Evolutionary conservation across 305 asterid genomes (phyloP), one percentile per base, ranked within the genome.

Genomic region (Solanum hybrid): DNA sequence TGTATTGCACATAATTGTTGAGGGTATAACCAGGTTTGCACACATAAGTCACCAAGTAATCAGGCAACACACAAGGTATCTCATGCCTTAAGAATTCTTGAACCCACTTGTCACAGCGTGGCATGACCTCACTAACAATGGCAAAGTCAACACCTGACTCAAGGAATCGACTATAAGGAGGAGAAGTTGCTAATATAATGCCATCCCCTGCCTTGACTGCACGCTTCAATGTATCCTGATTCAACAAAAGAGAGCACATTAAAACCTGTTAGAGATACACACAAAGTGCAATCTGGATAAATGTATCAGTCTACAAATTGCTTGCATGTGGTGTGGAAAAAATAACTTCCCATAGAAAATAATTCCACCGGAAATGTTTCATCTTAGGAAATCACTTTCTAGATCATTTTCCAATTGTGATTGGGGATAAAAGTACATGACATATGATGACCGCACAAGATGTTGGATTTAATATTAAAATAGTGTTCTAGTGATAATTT

Each of bases 161-260:
- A 80, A 97, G 92, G 85, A 94, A 94, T 24, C 99, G 98, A 10
- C 96, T 91, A 91, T 97, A 97, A 13, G 99, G 98, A 10, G 99
- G 98, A 1, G 97, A 94, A 26, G 99, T 97, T 90, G 99, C 99
- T 89, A 97, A 79, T 86, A 96, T 94, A 22, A 93, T 93, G 81
- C 99, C 99, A 22, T 94, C 99, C 87, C 99, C 99, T 27, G 98
- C 98, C 95, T 95, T 97, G 66, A 97, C 90, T 1, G 90, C 99
- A 31, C 98, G 98, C 93, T 97, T 97, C 89, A 97, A 75, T 3
- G 99, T 97, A 76, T 97, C 99, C 99, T 97, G 92, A 80, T 90
- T 75, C 77, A 88, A 38, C 60, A 75, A 88, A 76, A 16, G 10
- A 88, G 32, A 36, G 26, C 64, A 89, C 17, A 32, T 84, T 29